Base-by-base conservation (phyloP, 2,329 filamentous ascomycete genomes). In the Fusarium anguioides region DNA sequence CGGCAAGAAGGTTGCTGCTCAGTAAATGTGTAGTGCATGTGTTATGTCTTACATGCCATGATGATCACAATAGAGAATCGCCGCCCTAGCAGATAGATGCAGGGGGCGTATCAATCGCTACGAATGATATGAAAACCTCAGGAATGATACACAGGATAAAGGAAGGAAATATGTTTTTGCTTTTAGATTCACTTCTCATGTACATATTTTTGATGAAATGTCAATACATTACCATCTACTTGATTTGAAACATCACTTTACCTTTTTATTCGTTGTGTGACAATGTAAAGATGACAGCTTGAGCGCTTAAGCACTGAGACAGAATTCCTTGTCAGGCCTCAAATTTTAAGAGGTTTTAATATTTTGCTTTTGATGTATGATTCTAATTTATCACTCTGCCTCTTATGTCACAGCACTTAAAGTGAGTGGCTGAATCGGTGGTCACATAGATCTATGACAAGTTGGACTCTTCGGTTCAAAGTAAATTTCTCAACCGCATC, bases 1-100 rank as follows among this genome's bases (percentile, higher is more conserved):
- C 17, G 85, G 85, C 44, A 74, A 81, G 50, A 75, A 65, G 48
- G 70, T 70, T 12, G 24, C 48, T 36, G 75, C 75, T 49, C 64
- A 50, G 47, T 65, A 69, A 27, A 54, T 50, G 56, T 24, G 10
- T 29, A n/a, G 24, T 35, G 26, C 36, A 29, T 31, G 48, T 39
- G 29, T 51, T 49, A 54, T 52, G 59, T 60, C 64, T 64, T 37
- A 42, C 46, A 50, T 52, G 49, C 39, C 50, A 62, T 66, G 65
- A 68, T 69, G 65, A 68, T 69, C 61, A 69, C 65, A 68, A 68
- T 66, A 68, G 65, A 69, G 58, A 69, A 42, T 48, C 54, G 53
- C 62, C 42, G 56, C 63, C 69, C 66, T 70, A 53, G 63, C 36
- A 66, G 44, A 40, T 49, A 47, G 44, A 46, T 15, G 60, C 56